Conservation (phyloP, 169 alveolate genomes). For the Cyclospora cayetanensis region DNA sequence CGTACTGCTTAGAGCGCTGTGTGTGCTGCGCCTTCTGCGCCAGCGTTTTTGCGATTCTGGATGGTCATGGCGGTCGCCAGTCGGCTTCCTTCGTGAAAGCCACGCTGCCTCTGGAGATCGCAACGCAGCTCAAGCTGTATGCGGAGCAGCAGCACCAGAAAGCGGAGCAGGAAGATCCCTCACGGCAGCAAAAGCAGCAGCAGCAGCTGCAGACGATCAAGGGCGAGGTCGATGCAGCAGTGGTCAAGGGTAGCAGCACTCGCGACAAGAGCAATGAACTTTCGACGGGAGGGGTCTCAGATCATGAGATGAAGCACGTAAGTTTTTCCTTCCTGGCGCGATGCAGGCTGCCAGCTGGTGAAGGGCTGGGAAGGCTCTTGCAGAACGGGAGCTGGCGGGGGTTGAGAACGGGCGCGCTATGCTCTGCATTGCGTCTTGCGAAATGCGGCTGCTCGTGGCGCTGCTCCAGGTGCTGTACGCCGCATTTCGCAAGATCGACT, state of each 20-base stretch:
- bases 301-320: background rate
- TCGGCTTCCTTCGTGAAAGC: constrained; percentile 77
- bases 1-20: background rate
- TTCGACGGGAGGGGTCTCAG: background rate
- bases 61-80: constrained; percentile 84
- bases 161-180: too few species aligned
- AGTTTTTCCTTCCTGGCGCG: too few species aligned
- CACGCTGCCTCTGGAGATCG: constrained; percentile 75
- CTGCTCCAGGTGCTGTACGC: constrained; percentile 26
- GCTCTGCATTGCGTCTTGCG: background rate
- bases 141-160: background rate
- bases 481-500: constrained; percentile 63
- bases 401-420: background rate
- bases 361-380: too few species aligned
- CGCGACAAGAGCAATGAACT: background rate
- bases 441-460: background rate
- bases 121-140: constrained; percentile 72
- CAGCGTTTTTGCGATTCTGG: constrained; percentile 80
- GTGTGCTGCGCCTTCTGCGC: background rate
- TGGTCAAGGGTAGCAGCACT: constrained; percentile 40
- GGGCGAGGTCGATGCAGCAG: constrained; percentile 54
- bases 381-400: too few species aligned
- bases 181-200: background rate
- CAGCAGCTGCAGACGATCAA: background rate
- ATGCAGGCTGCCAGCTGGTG: too few species aligned